phyloP scores from a whole-genome alignment of 768 basidiomycete species.

The Boletales sp. region DNA sequence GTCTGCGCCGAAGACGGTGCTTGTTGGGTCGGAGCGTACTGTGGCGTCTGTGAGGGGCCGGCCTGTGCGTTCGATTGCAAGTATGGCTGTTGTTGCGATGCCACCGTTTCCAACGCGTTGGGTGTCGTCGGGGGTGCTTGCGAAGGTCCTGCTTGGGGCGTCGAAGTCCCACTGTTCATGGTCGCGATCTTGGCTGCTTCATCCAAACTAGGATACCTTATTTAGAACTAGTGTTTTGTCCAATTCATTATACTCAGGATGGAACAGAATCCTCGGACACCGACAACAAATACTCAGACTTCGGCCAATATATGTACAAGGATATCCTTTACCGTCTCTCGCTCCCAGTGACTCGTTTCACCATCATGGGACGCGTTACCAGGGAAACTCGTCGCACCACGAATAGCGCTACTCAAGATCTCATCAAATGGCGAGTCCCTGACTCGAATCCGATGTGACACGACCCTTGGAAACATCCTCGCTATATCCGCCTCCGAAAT shows the following conservation, averaged over 20 bases:
- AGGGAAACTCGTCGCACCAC: constrained; percentile 42
- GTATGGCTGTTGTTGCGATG: constrained; percentile 7
- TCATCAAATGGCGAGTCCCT: constrained; percentile 70
- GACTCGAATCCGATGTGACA: constrained; percentile 73
- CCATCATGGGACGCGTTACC: constrained; percentile 15
- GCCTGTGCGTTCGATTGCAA: constrained; percentile 13
- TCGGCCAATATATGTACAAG: constrained; percentile 55
- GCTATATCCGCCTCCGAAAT: constrained; percentile 75
- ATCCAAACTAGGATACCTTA: constrained; percentile 5
- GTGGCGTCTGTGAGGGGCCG: constrained; percentile 15
- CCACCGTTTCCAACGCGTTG: constrained; percentile 6
- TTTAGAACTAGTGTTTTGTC: too few relatives aligned
- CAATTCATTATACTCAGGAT: too few relatives aligned
- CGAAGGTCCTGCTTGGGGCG: constrained; percentile 41
- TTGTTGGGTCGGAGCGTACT: constrained; percentile 21
- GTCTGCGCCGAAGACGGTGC: constrained; percentile 15
- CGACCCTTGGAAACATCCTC: constrained; percentile 65
- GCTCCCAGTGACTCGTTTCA: constrained; percentile 33
- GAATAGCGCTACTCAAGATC: constrained; percentile 58
- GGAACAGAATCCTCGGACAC: background rate
- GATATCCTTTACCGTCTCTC: constrained; percentile 61
- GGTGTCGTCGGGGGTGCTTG: constrained; percentile 9
- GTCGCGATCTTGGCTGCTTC: background rate
- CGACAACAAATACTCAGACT: constrained; percentile 32
- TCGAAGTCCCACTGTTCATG: constrained; percentile 41